phyloP scores from a whole-genome alignment of 805 yeast genomes.

The Candida manassasensis region DNA sequence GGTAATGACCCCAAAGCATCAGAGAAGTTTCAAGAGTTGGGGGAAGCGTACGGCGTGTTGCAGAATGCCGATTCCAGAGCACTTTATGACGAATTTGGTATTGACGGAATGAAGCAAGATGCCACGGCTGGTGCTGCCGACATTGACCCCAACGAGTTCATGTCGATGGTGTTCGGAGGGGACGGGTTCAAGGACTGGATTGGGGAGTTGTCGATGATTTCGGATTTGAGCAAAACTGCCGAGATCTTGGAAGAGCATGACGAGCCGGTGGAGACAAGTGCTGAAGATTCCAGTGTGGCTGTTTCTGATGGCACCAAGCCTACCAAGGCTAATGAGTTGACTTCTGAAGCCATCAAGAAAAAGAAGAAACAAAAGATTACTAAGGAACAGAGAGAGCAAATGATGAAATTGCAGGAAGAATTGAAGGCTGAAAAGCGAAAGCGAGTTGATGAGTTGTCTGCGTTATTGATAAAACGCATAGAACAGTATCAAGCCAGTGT shows the following conservation, averaged over 20 bases:
- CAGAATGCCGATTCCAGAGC: conserved; percentile 66
- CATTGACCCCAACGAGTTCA: conserved; percentile 78
- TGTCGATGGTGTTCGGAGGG: conserved; percentile 80
- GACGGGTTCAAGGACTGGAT: conserved; percentile 75
- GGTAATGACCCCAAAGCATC: conserved; percentile 93
- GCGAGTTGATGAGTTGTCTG: conserved; percentile 48
- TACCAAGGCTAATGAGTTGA: conserved; percentile 4
- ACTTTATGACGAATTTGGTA: conserved; percentile 79
- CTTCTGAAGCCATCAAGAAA: conserved; percentile 21
- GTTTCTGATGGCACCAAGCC: too few relatives aligned
- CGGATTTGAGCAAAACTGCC: conserved; percentile 64
- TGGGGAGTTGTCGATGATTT: conserved; percentile 75
- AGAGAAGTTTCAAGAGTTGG: conserved; percentile 69
- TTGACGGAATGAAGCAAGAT: conserved; percentile 52
- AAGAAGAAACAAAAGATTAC: conserved; percentile 28
- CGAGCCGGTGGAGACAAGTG: conserved; percentile 16
- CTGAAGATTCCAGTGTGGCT: neutral
- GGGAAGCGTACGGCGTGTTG: conserved; percentile 71
- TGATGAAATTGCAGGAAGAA: conserved; percentile 48
- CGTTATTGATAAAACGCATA: conserved; percentile 46
- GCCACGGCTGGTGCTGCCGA: conserved; percentile 58
- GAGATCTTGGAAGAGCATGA: conserved; percentile 43
- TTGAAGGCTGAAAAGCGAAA: conserved; percentile 45
- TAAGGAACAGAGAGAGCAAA: conserved; percentile 43
- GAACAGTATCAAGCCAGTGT: conserved; percentile 52